phyloP scores from a whole-genome alignment of 1,284 basidiomycete species.

The Cutaneotrichosporon cavernicola region DNA sequence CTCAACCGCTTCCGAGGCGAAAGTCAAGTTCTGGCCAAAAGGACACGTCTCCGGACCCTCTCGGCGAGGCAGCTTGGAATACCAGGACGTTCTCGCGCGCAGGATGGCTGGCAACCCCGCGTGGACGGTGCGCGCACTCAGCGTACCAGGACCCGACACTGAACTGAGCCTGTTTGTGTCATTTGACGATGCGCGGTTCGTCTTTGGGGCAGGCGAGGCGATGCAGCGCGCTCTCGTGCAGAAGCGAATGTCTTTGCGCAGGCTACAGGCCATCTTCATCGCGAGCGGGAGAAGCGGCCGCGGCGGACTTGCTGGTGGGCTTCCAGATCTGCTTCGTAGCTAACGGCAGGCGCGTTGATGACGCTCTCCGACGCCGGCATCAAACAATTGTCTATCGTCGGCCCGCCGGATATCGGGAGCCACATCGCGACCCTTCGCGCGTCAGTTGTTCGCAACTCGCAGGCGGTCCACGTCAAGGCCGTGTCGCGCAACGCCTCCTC shows the following conservation, averaged over 20 bases:
- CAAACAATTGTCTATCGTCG: constrained; percentile 62
- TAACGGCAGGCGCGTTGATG: constrained; percentile 70
- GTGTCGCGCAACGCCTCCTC: constrained; percentile 22
- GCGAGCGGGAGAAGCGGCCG: constrained; percentile 63
- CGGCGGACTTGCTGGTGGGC: constrained; percentile 67
- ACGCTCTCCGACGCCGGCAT: constrained; percentile 71
- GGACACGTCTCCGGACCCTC: not conserved
- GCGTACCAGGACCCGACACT: constrained; percentile 65
- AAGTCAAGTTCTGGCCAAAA: not conserved
- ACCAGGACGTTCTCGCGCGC: not conserved
- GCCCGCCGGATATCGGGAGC: constrained; percentile 70
- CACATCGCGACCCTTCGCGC: constrained; percentile 63
- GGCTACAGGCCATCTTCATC: constrained; percentile 69
- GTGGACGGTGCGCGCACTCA: constrained; percentile 52
- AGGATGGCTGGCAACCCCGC: constrained; percentile 15
- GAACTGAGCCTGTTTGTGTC: constrained; percentile 71
- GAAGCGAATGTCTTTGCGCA: constrained; percentile 64
- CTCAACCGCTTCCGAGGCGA: not conserved
- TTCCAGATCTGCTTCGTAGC: not conserved
- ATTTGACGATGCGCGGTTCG: constrained; percentile 74
- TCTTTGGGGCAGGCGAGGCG: constrained; percentile 84
- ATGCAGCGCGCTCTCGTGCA: constrained; percentile 71
- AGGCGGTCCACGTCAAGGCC: constrained; percentile 19
- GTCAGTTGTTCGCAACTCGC: constrained; percentile 30
- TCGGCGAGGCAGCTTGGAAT: not conserved